These are phyloP conservation scores for Blumeria graminis DNA, from an alignment of 2,329 filamentous ascomycete genomes.

Conservation along the genomic window DNA sequence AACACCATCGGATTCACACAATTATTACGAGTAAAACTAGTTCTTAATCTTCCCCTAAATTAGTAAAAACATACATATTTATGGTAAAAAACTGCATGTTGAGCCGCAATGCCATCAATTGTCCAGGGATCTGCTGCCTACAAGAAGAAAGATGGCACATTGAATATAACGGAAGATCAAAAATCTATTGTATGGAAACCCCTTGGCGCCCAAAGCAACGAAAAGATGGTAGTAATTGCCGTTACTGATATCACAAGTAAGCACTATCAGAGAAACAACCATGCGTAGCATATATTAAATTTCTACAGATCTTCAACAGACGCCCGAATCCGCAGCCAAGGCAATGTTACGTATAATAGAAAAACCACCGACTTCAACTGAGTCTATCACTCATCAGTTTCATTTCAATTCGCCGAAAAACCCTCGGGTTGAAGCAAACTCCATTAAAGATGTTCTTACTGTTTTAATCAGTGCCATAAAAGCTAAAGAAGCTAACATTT, in stretches of 20 bases:
- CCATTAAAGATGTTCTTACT: conserved; percentile 61
- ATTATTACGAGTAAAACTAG: too few species aligned
- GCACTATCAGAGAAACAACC: conserved; percentile 12
- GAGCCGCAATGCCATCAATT: conserved; percentile 3
- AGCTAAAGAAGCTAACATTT: conserved; percentile 18
- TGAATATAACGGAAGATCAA: conserved; percentile 51
- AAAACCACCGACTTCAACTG: conserved; percentile 31
- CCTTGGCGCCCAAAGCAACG: conserved; percentile 30
- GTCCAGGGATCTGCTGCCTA: conserved; percentile 42
- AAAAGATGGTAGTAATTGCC: conserved; percentile 41
- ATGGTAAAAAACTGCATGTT: too few species aligned
- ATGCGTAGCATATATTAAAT: conserved; percentile 6
- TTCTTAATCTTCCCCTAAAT: too few species aligned
- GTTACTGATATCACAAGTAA: conserved; percentile 63
- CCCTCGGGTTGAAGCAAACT: conserved; percentile 63
- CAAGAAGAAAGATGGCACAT: conserved; percentile 85
- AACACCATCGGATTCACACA: too few species aligned
- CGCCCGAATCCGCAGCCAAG: conserved; percentile 65
- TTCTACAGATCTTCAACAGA: conserved; percentile 67
- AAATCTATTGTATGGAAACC: conserved; percentile 64
- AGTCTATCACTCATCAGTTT: conserved; percentile 56
- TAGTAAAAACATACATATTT: too few species aligned
- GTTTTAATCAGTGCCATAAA: conserved; percentile 38
- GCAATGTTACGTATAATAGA: conserved; percentile 87
- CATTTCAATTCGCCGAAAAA: conserved; percentile 59